Conservation (phyloP, 192 early-diverging fungal species). For the Piromyces sp. region DNA sequence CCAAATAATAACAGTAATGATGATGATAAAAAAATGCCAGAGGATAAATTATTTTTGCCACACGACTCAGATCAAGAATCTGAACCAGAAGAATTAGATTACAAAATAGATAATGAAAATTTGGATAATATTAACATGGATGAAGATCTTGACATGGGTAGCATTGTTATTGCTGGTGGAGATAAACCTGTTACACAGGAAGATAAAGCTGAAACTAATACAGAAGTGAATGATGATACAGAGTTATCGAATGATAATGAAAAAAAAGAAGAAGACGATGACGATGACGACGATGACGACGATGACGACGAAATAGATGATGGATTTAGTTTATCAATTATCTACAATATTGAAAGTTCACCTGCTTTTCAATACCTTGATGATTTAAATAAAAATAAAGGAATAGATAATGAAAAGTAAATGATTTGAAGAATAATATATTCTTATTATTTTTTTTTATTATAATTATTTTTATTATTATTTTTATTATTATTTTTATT, state of each 20-base stretch:
- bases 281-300: neutral
- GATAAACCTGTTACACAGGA: neutral
- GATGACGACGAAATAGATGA: neutral
- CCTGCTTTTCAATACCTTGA: neutral
- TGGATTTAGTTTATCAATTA: neutral
- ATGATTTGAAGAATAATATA: too few relatives aligned
- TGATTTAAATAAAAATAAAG: neutral
- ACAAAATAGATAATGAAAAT: neutral
- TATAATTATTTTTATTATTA: too few relatives aligned
- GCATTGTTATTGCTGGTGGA: too few relatives aligned
- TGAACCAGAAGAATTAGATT: neutral
- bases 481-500: too few relatives aligned
- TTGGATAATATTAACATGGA: neutral
- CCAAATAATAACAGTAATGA: too few relatives aligned
- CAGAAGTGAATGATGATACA: neutral
- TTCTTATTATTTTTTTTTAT: too few relatives aligned
- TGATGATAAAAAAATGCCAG: too few relatives aligned
- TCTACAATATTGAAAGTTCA: neutral
- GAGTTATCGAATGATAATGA: neutral
- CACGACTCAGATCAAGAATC: neutral
- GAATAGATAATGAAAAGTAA: neutral
- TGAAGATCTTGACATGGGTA: neutral
- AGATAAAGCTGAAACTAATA: neutral
- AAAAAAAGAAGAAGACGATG: neutral
- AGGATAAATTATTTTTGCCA: neutral